Base-by-base conservation (phyloP, 257 asterid genomes). In the Jaltomata sinuosa region DNA sequence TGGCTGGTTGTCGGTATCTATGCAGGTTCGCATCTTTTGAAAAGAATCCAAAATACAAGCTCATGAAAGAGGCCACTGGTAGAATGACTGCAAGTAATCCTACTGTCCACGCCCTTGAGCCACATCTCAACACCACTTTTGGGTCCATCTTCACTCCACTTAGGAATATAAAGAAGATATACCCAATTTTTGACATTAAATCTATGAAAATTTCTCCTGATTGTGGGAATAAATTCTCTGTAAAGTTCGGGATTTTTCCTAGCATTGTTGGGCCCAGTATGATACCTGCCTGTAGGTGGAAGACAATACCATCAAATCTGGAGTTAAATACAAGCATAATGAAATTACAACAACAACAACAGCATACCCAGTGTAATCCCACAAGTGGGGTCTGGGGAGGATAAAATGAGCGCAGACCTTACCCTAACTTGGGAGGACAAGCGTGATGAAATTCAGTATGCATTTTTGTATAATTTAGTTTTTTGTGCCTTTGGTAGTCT, bases 121-220 rank as follows among this genome's bases (percentile, higher is more conserved):
- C 97, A 2, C 94, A 92, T 72, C 92, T 91, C 59, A 90, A 78
- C 27, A 97, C 93, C 34, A 92, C 87, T 84, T 87, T 88, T 0
- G 98, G 94, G 68, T 97, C 97, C 98, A 97, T 94, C 85, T 97
- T 95, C 80, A 97, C 98, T 25, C 98, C 99, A 38, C 92, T 85
- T 15, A 95, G 93, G 89, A 94, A 97, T 64, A 94, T 94, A 54
- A 91, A 95, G 92, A 92, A 97, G 34, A 91, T 88, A 86, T 88
- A 95, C 61, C 99, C 98, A 16, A 97, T 71, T 89, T 92, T 97
- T 12, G 98, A 90, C n/a, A 97, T 85, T 15, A 90, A 79, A 81
- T 93, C 96, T 83, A 97, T 85, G 86, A 86, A 95, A 6, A 90
- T 84, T 6, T 93, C 92, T 84, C 97, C 99, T 53, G 88, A 88